phyloP scores from a whole-genome alignment of 306 rosid genomes.

The Cucumis melo region DNA sequence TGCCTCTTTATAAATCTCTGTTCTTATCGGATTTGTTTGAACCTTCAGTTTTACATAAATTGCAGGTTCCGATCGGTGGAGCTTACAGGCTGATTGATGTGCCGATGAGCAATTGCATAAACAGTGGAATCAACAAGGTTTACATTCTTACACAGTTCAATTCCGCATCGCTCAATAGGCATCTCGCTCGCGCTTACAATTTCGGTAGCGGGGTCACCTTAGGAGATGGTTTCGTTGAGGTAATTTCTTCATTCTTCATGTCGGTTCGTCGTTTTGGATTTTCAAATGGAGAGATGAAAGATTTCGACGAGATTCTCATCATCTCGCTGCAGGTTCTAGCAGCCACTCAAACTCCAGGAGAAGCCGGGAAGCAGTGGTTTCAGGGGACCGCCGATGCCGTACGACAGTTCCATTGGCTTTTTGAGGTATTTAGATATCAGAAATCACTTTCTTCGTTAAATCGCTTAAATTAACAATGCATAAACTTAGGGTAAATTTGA shows the following conservation, averaged over 20 bases:
- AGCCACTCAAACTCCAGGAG: slow-evolving; percentile 5
- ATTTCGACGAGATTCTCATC: not conserved
- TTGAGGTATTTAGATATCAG: not conserved
- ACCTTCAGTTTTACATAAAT: not conserved
- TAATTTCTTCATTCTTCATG: not conserved
- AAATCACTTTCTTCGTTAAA: not conserved
- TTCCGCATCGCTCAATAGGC: not conserved
- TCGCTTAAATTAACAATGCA: not conserved
- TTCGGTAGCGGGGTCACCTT: not conserved
- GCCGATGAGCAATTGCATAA: slow-evolving; percentile 9
- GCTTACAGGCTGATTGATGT: slow-evolving; percentile 2
- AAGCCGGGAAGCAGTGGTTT: slow-evolving; percentile 6
- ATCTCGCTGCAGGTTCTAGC: not conserved
- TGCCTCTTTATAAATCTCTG: not conserved
- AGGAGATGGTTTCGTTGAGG: slow-evolving; percentile 4
- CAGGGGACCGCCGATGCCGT: slow-evolving; percentile 10
- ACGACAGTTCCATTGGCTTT: slow-evolving; percentile 6
- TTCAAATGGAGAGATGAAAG: not conserved
- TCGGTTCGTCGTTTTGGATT: not conserved
- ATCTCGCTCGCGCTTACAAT: slow-evolving; percentile 6
- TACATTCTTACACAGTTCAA: slow-evolving; percentile 4
- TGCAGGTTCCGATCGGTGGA: slow-evolving; percentile 3
- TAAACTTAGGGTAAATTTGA: not conserved
- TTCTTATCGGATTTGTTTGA: not conserved
- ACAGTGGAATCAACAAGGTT: slow-evolving; percentile 6